Evolutionary conservation across 2,329 filamentous ascomycete species (phyloP).

Genomic region (Aspergillus neoniger): DNA sequence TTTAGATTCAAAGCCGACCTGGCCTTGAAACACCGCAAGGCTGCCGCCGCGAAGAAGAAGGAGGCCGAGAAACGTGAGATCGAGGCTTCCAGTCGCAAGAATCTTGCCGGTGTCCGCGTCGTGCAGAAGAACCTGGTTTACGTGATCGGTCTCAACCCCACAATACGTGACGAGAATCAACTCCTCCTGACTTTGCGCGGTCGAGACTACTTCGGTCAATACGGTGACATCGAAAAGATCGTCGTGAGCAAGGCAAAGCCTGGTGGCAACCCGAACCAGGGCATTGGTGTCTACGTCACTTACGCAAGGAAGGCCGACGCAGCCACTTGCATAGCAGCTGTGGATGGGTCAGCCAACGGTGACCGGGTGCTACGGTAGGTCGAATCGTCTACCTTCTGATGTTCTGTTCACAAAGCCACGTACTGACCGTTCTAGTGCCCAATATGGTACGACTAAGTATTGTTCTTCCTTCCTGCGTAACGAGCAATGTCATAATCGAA

Average conservation of each 20-base stretch:
- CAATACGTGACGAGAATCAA: constrained; percentile 81
- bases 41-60: constrained; percentile 84
- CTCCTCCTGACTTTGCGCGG: constrained; percentile 87
- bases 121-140: constrained; percentile 99
- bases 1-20: constrained; percentile 53
- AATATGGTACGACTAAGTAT: constrained; percentile 94
- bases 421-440: constrained; percentile 51
- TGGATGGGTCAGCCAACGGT: constrained; percentile 89
- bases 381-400: constrained; percentile 32
- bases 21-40: constrained; percentile 80
- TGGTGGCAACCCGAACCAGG: constrained; percentile 68
- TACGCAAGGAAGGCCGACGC: constrained; percentile 92
- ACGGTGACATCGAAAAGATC: constrained; percentile 97
- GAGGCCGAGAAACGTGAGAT: constrained; percentile 95
- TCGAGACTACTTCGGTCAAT: constrained; percentile 94
- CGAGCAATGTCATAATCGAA: constrained; percentile 90
- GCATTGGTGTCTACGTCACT: constrained; percentile 97
- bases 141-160: constrained; percentile 90
- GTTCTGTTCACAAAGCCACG: not conserved
- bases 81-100: constrained; percentile 92
- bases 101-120: constrained; percentile 89
- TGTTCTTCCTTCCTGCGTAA: constrained; percentile 95
- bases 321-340: constrained; percentile 82
- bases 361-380: constrained; percentile 79
- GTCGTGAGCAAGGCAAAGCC: constrained; percentile 97